Conservation (phyloP, 441 rosid species). For the Mallotus japonicus region DNA sequence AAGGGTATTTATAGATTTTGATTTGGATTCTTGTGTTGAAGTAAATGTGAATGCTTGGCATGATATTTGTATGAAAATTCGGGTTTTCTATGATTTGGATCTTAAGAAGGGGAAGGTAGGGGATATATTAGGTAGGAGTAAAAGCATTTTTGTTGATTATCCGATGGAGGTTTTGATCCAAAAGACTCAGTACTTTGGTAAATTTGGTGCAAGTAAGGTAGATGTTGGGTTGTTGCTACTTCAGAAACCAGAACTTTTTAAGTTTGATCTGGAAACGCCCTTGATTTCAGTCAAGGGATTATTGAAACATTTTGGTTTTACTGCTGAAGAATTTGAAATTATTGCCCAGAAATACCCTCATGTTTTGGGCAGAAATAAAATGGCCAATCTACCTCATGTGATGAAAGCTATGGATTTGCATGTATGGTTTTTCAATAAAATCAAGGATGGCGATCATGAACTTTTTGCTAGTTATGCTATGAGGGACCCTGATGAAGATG, state of each 20-base stretch:
- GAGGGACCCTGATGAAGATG: conserved; percentile 40
- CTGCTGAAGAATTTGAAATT: conserved; percentile 33
- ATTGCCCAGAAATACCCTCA: conserved; percentile 38
- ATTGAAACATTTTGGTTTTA: conserved; percentile 51
- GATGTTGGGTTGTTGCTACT: conserved; percentile 54
- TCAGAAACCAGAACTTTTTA: conserved; percentile 38
- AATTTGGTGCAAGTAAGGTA: conserved; percentile 42
- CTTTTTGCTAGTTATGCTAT: conserved; percentile 43
- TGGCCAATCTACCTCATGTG: conserved; percentile 64
- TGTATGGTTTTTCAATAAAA: conserved; percentile 40
- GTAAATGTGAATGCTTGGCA: conserved; percentile 53
- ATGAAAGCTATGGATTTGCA: conserved; percentile 52
- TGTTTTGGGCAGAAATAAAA: conserved; percentile 51
- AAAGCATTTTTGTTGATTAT: conserved; percentile 36
- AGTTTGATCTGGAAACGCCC: conserved; percentile 39
- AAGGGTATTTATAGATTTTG: conserved; percentile 42
- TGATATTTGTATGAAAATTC: conserved; percentile 41
- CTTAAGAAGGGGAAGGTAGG: conserved; percentile 45
- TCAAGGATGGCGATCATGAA: conserved; percentile 43
- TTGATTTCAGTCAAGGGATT: conserved; percentile 48
- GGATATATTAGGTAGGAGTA: conserved; percentile 44
- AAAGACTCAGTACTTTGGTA: conserved; percentile 43
- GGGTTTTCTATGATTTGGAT: conserved; percentile 48
- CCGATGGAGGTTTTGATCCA: conserved; percentile 37
- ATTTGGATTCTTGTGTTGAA: conserved; percentile 33